Base-by-base conservation (phyloP, 768 basidiomycete species). In the Lactarius evosmus region DNA sequence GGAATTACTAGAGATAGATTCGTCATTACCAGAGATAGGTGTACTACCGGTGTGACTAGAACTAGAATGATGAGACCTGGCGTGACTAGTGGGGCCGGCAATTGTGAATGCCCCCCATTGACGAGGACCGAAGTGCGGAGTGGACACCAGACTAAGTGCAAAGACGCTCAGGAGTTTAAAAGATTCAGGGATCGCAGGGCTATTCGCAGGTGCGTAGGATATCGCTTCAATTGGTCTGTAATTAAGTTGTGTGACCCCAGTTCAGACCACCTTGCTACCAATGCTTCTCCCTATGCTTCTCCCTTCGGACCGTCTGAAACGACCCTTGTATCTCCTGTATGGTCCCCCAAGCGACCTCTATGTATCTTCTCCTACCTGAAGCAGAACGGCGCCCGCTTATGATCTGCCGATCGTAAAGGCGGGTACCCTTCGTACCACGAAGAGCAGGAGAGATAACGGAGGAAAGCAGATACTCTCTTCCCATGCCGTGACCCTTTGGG, bases 291-390 rank as follows among this genome's bases (percentile, higher is more conserved):
- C 96, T 1, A 85, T 93, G 71, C 79, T 98, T 0, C 81, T 95
- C 16, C 79, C 81, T 17, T 56, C 77, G 53, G 71, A 79, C 19
- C 67, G 72, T 9, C 68, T 73, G 4, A 73, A 80, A 41, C 73
- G 77, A 56, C 73, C 78, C 1, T 74, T 94, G 12, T 92, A 93
- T 70, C 77, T 80, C 49, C 87, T 91, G 0, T 87, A 83, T 69
- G 72, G 81, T 61, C 80, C 84, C 38, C 86, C 86, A 30, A 81
- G 81, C 32, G 97, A 99, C 75, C 82, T 95, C 14, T 95, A 95
- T 69, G 91, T 96, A 12, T 97, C 94, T 8, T 97, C 97, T 1
- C 97, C 97, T 0, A 99, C 97, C 0, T 97, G 97, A 27, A 97
- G 95, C 69, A 96, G 97, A 0, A 99, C 98, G 75, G 98, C 96